A percentile compares a stretch with the other conserved stretches of the same genome.
These are phyloP conservation scores for Claviceps sorghi DNA, from an alignment of 2,329 filamentous ascomycete species.

Conservation along the genomic window DNA sequence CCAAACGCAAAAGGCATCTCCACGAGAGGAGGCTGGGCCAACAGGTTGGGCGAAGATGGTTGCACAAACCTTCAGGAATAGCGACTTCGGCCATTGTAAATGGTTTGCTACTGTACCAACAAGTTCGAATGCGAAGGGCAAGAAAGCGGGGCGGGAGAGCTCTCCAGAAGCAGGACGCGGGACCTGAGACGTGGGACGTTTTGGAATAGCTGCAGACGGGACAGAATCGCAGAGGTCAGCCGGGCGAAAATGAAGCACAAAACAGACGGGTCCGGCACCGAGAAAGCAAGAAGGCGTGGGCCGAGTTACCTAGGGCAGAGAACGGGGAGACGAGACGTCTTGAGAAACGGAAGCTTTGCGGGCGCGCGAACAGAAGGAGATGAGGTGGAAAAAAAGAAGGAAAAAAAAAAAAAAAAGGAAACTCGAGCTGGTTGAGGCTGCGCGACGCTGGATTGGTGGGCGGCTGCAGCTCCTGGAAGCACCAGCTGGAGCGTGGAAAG, in stretches of 20 bases:
- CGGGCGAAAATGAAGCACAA: background rate
- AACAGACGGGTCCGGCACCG: background rate
- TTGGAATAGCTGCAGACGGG: background rate
- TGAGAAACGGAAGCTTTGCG: slow-evolving; percentile 2
- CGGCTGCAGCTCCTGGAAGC: slow-evolving; percentile 1
- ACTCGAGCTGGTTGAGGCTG: background rate
- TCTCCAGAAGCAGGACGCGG: background rate
- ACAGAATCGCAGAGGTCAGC: background rate
- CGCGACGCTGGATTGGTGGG: slow-evolving; percentile 1
- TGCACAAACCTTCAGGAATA: slow-evolving; percentile 24
- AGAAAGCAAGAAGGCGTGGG: background rate
- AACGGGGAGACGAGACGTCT: background rate
- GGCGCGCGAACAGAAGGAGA: background rate
- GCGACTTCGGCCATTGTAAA: slow-evolving; percentile 15
- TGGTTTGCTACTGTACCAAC: background rate
- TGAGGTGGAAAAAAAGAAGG: background rate
- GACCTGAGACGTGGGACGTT: background rate
- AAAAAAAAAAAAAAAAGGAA: background rate
- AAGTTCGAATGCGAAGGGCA: background rate
- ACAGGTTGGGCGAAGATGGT: background rate
- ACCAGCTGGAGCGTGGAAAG: slow-evolving; percentile 4
- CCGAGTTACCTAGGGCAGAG: background rate
- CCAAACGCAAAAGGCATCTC: background rate
- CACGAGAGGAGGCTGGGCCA: background rate
- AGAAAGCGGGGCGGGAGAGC: slow-evolving; percentile 2